Percentiles rank a stretch among this genome's conserved stretches.
Conservation (phyloP, 2,329 filamentous ascomycete species). For the Fusarium coffeatum region DNA sequence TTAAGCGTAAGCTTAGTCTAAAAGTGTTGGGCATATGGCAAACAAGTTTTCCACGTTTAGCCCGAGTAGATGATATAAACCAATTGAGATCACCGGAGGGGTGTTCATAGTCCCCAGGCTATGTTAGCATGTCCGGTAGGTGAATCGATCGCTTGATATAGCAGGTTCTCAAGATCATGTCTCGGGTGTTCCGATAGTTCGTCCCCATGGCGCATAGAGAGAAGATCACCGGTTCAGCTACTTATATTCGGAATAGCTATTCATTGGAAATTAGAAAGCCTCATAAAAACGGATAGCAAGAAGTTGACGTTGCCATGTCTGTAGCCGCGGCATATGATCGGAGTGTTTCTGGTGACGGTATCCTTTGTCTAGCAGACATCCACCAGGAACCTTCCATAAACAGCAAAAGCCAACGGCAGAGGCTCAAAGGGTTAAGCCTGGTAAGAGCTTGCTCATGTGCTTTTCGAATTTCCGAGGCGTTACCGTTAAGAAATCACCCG, state of each 20-base stretch:
- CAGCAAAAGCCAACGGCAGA: not conserved
- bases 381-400: too few species aligned
- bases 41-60: not conserved
- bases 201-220: not conserved
- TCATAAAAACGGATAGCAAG: rapidly evolving
- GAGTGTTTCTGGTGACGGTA: not conserved
- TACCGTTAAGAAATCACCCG: not conserved
- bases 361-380: not conserved
- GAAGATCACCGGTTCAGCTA: not conserved
- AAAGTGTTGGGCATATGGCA: not conserved
- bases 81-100: rapidly evolving
- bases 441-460: not conserved
- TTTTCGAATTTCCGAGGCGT: not conserved
- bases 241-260: rapidly evolving
- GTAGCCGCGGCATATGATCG: not conserved
- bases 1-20: not conserved
- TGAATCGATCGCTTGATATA: not conserved
- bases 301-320: rapidly evolving
- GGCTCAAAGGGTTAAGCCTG: not conserved
- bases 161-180: not conserved
- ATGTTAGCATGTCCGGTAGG: not conserved
- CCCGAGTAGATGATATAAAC: not conserved
- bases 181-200: not conserved
- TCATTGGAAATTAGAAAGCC: rapidly evolving
- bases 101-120: not conserved